Percentiles rank a stretch among this genome's conserved stretches.
Conservation (phyloP, 2,329 filamentous ascomycete genomes). For the Whalleya microplaca region DNA sequence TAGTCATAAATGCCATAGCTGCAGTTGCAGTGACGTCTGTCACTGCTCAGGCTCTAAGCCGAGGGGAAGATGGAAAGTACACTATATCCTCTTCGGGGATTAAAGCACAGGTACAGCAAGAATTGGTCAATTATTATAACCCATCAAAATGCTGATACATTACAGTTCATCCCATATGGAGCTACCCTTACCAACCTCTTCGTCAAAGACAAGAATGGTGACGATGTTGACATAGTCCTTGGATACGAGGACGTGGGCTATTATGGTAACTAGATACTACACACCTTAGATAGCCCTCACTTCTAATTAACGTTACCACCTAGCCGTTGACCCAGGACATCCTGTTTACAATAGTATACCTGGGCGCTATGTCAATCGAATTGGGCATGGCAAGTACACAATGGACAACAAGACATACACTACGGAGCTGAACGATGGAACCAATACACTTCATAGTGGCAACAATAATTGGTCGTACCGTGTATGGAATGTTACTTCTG, state of each 20-base stretch:
- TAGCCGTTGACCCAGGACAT: conserved; percentile 52
- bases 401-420: conserved; percentile 57
- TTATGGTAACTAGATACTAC: conserved; percentile 48
- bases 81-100: conserved; percentile 36
- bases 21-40: conserved; percentile 25
- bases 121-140: not conserved
- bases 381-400: conserved; percentile 60
- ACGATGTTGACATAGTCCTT: conserved; percentile 65
- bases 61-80: conserved; percentile 36
- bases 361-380: conserved; percentile 67
- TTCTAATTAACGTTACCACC: conserved; percentile 10
- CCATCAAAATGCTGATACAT: conserved; percentile 2
- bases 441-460: conserved; percentile 61
- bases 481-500: conserved; percentile 62
- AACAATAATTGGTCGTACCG: conserved; percentile 66
- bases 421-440: conserved; percentile 58
- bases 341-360: conserved; percentile 66
- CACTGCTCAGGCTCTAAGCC: conserved; percentile 25
- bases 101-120: conserved; percentile 35
- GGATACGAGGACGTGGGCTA: conserved; percentile 64
- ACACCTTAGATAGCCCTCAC: not conserved
- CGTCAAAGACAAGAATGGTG: conserved; percentile 63
- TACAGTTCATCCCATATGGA: conserved; percentile 48
- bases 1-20: conserved; percentile 26
- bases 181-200: conserved; percentile 66